Evolutionary conservation across 305 asterid genomes (phyloP).

Genomic region (Plantago coronopus): DNA sequence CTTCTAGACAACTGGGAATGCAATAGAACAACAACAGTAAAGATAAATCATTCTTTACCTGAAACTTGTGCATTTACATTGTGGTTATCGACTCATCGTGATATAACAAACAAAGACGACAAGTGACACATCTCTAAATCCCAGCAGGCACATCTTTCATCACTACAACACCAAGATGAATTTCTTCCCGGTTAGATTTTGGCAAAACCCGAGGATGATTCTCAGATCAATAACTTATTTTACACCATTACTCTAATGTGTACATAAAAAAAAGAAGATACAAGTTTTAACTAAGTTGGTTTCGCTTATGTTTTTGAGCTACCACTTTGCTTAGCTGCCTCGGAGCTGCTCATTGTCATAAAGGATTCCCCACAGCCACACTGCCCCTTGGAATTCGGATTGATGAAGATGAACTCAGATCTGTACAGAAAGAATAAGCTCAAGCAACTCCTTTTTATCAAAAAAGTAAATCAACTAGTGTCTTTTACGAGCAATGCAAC

Average conservation of each 20-base stretch:
- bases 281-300: background rate
- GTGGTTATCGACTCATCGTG: too few relatives aligned
- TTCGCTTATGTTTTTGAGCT: slow-evolving; percentile 33
- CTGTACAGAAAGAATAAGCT: slow-evolving; percentile 32
- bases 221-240: background rate
- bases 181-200: too few relatives aligned
- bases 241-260: slow-evolving; percentile 5
- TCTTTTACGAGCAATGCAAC: background rate
- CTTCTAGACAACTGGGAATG: background rate
- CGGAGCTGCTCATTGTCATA: slow-evolving; percentile 72
- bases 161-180: too few relatives aligned
- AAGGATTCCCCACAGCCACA: slow-evolving; percentile 97
- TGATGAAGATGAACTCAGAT: slow-evolving; percentile 85
- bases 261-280: slow-evolving; percentile 5
- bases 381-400: slow-evolving; percentile 84
- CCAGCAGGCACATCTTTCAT: too few relatives aligned
- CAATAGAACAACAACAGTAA: background rate
- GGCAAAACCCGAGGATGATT: too few relatives aligned
- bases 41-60: background rate
- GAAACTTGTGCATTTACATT: too few relatives aligned
- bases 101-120: too few relatives aligned
- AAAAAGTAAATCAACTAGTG: too few relatives aligned
- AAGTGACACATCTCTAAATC: too few relatives aligned
- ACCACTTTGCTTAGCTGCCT: slow-evolving; percentile 60
- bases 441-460: too few relatives aligned